These are phyloP conservation scores for Sextonia rubra DNA, from an alignment of 164 flowering plant species.

Conservation along the genomic window DNA sequence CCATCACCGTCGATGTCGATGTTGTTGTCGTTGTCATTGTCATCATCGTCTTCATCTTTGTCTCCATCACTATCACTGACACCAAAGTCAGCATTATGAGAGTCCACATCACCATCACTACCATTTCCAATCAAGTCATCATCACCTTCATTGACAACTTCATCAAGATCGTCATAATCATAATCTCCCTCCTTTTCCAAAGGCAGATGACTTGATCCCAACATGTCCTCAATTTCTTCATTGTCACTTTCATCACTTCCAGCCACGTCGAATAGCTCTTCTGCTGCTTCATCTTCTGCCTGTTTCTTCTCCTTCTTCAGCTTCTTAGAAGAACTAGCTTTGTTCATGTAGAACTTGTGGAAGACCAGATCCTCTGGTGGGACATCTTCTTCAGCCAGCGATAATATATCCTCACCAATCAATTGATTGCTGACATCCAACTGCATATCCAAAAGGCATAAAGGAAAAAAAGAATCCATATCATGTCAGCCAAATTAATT, in stretches of 20 bases:
- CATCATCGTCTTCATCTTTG: constrained; percentile 25
- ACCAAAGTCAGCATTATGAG: constrained; percentile 29
- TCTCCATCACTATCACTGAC: constrained; percentile 16
- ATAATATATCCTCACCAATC: constrained; percentile 78
- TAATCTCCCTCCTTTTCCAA: constrained; percentile 54
- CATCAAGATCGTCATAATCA: constrained; percentile 77
- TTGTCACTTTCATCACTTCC: constrained; percentile 79
- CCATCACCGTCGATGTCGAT: constrained; percentile 27
- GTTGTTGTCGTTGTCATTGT: too few species aligned
- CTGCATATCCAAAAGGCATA: constrained; percentile 35
- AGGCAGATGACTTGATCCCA: constrained; percentile 39
- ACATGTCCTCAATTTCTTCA: constrained; percentile 75
- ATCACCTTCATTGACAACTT: constrained; percentile 66
- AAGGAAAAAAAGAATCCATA: not conserved
- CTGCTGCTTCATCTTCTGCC: constrained; percentile 59
- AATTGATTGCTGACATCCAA: constrained; percentile 63
- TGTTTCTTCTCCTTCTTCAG: constrained; percentile 76
- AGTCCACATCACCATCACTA: constrained; percentile 57
- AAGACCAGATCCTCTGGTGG: constrained; percentile 92
- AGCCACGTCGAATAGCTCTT: constrained; percentile 38
- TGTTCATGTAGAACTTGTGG: constrained; percentile 85
- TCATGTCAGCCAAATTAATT: not conserved
- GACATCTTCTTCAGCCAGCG: constrained; percentile 80
- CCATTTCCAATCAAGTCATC: constrained; percentile 67
- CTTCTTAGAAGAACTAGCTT: constrained; percentile 62